A percentile compares a stretch with the other conserved stretches of the same genome.
Evolutionary conservation across 1,284 basidiomycete species (phyloP).

Genomic region (Microbotryomycetes sp.): DNA sequence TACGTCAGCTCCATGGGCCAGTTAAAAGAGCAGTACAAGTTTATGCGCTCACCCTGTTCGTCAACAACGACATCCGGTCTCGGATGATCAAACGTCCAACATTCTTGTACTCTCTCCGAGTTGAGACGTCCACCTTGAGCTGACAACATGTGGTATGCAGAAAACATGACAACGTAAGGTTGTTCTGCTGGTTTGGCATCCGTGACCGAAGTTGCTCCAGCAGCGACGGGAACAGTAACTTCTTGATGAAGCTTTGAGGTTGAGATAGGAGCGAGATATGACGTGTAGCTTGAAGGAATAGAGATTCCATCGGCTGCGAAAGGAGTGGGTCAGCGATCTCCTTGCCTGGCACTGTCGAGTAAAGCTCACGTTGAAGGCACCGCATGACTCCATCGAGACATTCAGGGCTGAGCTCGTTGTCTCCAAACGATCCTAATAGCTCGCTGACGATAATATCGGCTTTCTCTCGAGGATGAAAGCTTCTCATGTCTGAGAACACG

Average conservation of each 20-base stretch:
- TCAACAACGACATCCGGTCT: constrained; percentile 68
- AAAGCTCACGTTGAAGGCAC: constrained; percentile 28
- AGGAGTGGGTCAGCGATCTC: background rate
- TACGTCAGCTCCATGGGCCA: background rate
- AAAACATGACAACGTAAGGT: constrained; percentile 97
- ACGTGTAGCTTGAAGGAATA: constrained; percentile 92
- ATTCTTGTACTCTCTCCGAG: constrained; percentile 80
- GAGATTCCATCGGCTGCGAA: constrained; percentile 76
- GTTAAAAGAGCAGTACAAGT: no score
- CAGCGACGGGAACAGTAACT: constrained; percentile 46
- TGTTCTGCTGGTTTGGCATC: constrained; percentile 58
- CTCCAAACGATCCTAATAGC: constrained; percentile 92
- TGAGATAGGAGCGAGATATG: constrained; percentile 86
- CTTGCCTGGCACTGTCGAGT: background rate
- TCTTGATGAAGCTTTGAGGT: constrained; percentile 87
- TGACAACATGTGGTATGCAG: constrained; percentile 79
- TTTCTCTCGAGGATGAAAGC: constrained; percentile 66
- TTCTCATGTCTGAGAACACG: constrained; percentile 89
- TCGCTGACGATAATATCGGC: constrained; percentile 95
- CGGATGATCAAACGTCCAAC: constrained; percentile 97
- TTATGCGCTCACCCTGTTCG: constrained; percentile 58
- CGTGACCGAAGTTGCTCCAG: constrained; percentile 16
- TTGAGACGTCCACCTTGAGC: constrained; percentile 53
- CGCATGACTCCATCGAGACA: constrained; percentile 37
- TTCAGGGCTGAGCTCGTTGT: constrained; percentile 97